A percentile compares a stretch with the other conserved stretches of the same genome.
These are phyloP conservation scores for Endogone sp. DNA, from an alignment of 192 early-diverging fungal species.

Conservation along the genomic window DNA sequence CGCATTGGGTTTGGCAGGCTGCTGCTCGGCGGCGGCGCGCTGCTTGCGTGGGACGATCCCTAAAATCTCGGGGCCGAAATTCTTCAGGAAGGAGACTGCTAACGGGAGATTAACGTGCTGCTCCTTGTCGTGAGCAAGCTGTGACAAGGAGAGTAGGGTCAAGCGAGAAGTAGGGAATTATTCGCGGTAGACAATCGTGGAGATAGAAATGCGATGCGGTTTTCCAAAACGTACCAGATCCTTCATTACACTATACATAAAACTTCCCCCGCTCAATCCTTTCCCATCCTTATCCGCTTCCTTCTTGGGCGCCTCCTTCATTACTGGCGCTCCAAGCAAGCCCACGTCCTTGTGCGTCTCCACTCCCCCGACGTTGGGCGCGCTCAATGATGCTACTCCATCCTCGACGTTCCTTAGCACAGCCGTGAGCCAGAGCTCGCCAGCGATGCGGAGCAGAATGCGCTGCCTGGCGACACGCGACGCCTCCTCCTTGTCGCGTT, in stretches of 20 bases:
- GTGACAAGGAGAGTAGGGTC: not conserved
- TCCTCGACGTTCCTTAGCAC: constrained; percentile 66
- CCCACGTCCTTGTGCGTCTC: constrained; percentile 44
- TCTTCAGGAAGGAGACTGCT: constrained; percentile 47
- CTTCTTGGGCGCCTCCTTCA: constrained; percentile 22
- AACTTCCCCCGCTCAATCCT: constrained; percentile 24
- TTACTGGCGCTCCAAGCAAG: constrained; percentile 24
- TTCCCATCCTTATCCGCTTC: constrained; percentile 23
- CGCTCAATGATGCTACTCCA: constrained; percentile 42
- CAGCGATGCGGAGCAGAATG: constrained; percentile 61
- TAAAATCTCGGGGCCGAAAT: constrained; percentile 47
- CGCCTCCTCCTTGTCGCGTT: constrained; percentile 84
- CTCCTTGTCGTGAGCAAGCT: constrained; percentile 21
- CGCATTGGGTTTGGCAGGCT: constrained; percentile 1
- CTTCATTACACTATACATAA: constrained; percentile 43
- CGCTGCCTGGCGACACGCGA: constrained; percentile 62
- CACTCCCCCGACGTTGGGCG: constrained; percentile 31
- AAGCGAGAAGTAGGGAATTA: not conserved
- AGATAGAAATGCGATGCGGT: not conserved
- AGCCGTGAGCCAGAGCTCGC: constrained; percentile 82
- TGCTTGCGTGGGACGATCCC: constrained; percentile 42
- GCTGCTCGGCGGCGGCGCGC: constrained; percentile 28
- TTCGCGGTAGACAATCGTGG: not conserved
- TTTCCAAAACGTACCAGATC: constrained; percentile 37
- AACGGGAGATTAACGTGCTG: constrained; percentile 52